These are phyloP conservation scores for Alternaria incomplexa DNA, from an alignment of 2,329 filamentous ascomycete species.

Conservation along the genomic window DNA sequence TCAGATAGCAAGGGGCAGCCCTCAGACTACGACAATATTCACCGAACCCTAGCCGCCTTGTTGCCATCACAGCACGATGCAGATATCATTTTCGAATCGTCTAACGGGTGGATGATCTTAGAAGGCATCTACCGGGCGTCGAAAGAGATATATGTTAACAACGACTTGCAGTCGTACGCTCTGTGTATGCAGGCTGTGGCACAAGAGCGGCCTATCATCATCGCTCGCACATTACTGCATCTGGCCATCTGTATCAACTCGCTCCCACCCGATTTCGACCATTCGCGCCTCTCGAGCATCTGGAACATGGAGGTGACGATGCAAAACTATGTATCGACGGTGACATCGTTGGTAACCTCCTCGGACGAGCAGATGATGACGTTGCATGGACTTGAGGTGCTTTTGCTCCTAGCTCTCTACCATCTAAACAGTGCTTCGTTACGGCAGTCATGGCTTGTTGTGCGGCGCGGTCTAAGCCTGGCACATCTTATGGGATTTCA, in stretches of 20 bases:
- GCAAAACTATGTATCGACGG: conserved; percentile 41
- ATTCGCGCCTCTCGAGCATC: conserved; percentile 32
- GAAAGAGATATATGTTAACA: conserved; percentile 38
- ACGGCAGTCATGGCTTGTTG: conserved; percentile 42
- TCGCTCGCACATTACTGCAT: conserved; percentile 45
- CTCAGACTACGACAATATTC: conserved; percentile 23
- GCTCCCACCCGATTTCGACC: conserved; percentile 41
- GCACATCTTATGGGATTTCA: conserved; percentile 48
- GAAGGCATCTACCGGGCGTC: conserved; percentile 36
- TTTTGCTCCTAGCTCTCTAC: conserved; percentile 39
- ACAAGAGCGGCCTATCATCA: conserved; percentile 35
- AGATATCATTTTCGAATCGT: conserved; percentile 44
- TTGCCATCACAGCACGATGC: conserved; percentile 46
- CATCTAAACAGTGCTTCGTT: conserved; percentile 41
- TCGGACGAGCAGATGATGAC: conserved; percentile 45
- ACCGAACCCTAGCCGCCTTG: conserved; percentile 32
- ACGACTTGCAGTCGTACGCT: conserved; percentile 41
- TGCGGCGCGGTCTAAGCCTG: conserved; percentile 41
- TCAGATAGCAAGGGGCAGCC: conserved; percentile 8
- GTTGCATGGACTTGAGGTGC: conserved; percentile 43
- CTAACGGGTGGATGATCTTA: conserved; percentile 46
- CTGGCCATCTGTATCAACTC: conserved; percentile 43
- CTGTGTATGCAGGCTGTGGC: conserved; percentile 40
- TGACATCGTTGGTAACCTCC: conserved; percentile 37
- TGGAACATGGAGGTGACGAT: conserved; percentile 43